Conservation (phyloP, 208 protist genomes). For the Wallacemonas collosoma region DNA sequence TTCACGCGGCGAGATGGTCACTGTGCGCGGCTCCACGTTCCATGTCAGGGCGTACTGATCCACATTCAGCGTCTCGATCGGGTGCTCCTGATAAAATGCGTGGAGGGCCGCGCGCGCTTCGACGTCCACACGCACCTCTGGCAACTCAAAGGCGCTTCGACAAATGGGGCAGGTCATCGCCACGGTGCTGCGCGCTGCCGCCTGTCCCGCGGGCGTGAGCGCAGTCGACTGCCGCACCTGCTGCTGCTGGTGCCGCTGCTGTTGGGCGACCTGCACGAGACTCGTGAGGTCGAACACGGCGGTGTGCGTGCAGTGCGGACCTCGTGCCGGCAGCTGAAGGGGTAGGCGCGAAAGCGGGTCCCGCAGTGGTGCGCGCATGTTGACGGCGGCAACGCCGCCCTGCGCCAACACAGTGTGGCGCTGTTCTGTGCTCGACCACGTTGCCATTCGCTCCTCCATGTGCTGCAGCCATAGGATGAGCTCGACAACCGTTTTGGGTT, state of each 20-base stretch:
- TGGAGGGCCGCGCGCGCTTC: constrained; percentile 4
- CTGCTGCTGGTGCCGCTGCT: constrained; percentile 14
- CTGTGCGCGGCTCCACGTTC: neutral
- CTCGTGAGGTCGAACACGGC: constrained; percentile 78
- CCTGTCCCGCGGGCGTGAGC: too few relatives aligned
- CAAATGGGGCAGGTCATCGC: constrained; percentile 9
- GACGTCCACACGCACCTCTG: constrained; percentile 2
- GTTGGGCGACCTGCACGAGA: constrained; percentile 61
- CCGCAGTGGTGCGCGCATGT: constrained; percentile 48
- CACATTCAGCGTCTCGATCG: constrained; percentile 9
- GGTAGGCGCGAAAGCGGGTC: constrained; percentile 62
- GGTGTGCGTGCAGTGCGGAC: constrained; percentile 56
- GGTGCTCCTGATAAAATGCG: neutral
- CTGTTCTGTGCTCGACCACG: neutral
- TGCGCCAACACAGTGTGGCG: neutral
- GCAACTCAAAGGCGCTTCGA: constrained; percentile 3
- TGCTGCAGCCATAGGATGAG: constrained; percentile 14
- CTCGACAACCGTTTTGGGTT: constrained; percentile 29
- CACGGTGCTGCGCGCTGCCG: too few relatives aligned
- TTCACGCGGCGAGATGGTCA: neutral
- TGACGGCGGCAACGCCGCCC: constrained; percentile 35
- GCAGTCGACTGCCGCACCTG: too few relatives aligned
- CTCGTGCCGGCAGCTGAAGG: constrained; percentile 60
- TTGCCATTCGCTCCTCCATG: neutral
- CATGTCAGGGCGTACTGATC: neutral